phyloP scores from a whole-genome alignment of 1,139 yeast genomes.

The Taphrina communis region DNA sequence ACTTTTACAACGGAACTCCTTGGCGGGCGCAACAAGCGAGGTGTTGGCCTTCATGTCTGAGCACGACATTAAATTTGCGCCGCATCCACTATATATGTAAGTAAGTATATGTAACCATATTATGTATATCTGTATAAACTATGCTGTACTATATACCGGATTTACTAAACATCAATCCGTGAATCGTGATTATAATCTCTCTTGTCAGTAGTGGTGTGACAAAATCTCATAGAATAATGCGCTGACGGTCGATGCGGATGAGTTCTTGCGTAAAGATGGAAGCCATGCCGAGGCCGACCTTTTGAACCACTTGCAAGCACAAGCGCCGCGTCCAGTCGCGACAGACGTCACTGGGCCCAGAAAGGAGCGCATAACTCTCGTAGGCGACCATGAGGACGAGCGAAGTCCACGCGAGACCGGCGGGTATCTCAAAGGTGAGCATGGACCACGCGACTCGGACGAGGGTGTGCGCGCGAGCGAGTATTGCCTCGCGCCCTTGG shows the following conservation, averaged over 20 bases:
- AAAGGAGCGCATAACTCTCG: not conserved
- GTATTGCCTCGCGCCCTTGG: not conserved
- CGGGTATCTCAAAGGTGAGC: conserved; percentile 1
- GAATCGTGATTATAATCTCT: not conserved
- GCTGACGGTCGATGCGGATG: conserved; percentile 1
- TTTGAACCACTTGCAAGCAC: conserved; percentile 6
- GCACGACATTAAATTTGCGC: not conserved
- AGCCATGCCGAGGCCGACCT: conserved; percentile 8
- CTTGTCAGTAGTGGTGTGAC: not conserved
- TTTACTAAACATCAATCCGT: not conserved
- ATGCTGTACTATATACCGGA: too few relatives aligned
- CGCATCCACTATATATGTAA: not conserved
- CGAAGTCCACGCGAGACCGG: not conserved
- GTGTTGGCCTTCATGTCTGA: conserved; percentile 11
- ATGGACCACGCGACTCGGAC: conserved; percentile 6
- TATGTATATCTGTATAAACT: not conserved
- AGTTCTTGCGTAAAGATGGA: conserved; percentile 2
- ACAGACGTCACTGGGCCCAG: not conserved
- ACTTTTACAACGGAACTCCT: not conserved
- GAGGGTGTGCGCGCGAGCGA: not conserved
- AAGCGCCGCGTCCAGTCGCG: not conserved
- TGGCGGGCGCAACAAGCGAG: not conserved
- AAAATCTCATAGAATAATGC: not conserved
- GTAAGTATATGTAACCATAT: not conserved
- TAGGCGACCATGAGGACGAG: conserved; percentile 2